Evolutionary conservation across 2,329 filamentous ascomycete species (phyloP).

Genomic region (Bipolaris oryzae): DNA sequence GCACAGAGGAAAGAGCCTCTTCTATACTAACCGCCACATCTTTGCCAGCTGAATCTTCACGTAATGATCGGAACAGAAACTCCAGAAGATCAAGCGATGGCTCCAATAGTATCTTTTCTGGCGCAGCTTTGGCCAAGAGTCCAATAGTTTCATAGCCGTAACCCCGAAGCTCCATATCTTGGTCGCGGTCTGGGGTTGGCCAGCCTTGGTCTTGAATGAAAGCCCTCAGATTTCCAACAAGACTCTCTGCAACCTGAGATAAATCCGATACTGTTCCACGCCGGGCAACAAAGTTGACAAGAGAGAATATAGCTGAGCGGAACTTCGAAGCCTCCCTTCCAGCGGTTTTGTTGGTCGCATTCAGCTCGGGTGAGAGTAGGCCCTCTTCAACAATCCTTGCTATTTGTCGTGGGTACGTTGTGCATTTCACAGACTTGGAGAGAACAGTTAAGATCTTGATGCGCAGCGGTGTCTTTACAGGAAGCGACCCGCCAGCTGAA

Average conservation of each 20-base stretch:
- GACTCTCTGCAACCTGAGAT: constrained; percentile 66
- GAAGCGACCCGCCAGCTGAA: constrained; percentile 49
- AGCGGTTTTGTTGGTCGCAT: constrained; percentile 50
- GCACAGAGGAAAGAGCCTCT: constrained; percentile 79
- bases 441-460: constrained; percentile 78
- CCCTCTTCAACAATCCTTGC: constrained; percentile 71
- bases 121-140: constrained; percentile 71
- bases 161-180: constrained; percentile 70
- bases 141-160: constrained; percentile 92
- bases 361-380: constrained; percentile 56
- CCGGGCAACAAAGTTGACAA: constrained; percentile 84
- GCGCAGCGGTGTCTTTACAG: constrained; percentile 70
- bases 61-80: constrained; percentile 85
- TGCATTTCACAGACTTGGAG: constrained; percentile 76
- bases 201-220: constrained; percentile 85
- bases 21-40: constrained; percentile 86
- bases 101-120: constrained; percentile 61
- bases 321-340: constrained; percentile 80
- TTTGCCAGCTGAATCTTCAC: constrained; percentile 75
- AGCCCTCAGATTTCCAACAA: constrained; percentile 71
- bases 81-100: constrained; percentile 63
- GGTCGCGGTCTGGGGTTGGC: constrained; percentile 66
- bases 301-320: constrained; percentile 80
- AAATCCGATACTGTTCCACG: constrained; percentile 69
- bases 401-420: constrained; percentile 71